Conservation (phyloP, 1,284 basidiomycete genomes). For the Lentinula novae-zelandiae region DNA sequence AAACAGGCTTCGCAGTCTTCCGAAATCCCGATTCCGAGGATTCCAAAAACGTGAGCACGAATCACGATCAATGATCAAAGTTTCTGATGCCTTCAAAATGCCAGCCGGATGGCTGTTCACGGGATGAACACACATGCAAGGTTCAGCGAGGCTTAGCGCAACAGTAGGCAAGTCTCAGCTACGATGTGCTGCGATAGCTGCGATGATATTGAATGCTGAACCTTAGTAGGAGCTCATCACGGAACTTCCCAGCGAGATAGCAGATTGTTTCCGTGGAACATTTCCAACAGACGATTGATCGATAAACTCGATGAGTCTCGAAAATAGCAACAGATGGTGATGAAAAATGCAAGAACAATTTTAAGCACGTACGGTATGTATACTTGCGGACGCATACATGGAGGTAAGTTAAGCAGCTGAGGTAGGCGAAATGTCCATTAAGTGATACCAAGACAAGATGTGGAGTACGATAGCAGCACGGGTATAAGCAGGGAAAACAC, state of each 20-base stretch:
- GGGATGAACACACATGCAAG: neutral
- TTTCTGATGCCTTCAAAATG: neutral
- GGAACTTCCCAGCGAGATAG: neutral
- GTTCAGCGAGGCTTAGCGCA: neutral
- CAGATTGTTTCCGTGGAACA: conserved; percentile 2
- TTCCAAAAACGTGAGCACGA: neutral
- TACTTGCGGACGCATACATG: neutral
- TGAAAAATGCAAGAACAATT: neutral
- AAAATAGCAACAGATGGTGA: neutral
- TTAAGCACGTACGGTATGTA: neutral
- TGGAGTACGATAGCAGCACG: too few relatives aligned
- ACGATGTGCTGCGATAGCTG: too few relatives aligned
- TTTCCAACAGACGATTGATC: neutral
- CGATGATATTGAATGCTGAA: neutral
- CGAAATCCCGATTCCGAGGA: conserved; percentile 5
- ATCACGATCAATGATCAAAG: neutral
- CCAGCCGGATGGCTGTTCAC: neutral
- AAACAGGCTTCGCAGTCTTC: neutral
- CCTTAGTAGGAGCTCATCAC: neutral
- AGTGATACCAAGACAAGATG: neutral
- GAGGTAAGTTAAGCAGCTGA: neutral
- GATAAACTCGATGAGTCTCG: neutral
- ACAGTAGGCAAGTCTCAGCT: neutral
- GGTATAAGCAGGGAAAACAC: neutral
- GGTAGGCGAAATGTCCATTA: neutral